Evolutionary conservation across 23 red algal genomes (phyloP).

Genomic region (Chondrus crispus): DNA sequence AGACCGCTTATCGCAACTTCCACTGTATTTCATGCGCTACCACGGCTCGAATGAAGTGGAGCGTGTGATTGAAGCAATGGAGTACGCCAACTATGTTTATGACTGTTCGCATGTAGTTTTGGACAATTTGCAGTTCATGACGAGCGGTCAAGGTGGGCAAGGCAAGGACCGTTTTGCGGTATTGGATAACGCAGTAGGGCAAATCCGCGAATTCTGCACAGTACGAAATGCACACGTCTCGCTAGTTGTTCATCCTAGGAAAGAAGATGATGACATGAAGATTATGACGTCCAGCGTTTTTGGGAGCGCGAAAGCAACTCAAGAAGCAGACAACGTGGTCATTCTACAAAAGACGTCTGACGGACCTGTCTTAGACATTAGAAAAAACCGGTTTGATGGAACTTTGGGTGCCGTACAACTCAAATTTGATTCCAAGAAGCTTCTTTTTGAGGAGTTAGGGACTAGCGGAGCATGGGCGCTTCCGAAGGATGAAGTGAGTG

Average conservation of each 20-base stretch:
- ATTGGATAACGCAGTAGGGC: slow-evolving; percentile 75
- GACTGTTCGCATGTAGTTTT: slow-evolving; percentile 82
- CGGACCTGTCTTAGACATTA: slow-evolving; percentile 54
- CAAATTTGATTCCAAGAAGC: slow-evolving; percentile 41
- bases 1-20: slow-evolving; percentile 70
- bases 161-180: slow-evolving; percentile 61
- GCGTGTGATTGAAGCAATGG: slow-evolving; percentile 85
- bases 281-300: slow-evolving; percentile 70
- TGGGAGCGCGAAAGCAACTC: slow-evolving; percentile 78
- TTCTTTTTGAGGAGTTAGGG: slow-evolving; percentile 10
- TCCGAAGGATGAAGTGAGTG: not conserved
- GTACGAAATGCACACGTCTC: slow-evolving; percentile 77
- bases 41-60: slow-evolving; percentile 70
- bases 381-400: slow-evolving; percentile 84
- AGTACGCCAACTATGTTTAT: slow-evolving; percentile 83
- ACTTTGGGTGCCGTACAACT: slow-evolving; percentile 41
- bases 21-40: slow-evolving; percentile 89
- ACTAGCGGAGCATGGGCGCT: not conserved
- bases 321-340: slow-evolving; percentile 93
- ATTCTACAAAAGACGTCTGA: slow-evolving; percentile 49
- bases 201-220: slow-evolving; percentile 73
- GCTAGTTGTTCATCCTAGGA: slow-evolving; percentile 75
- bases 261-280: slow-evolving; percentile 62
- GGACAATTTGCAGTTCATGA: slow-evolving; percentile 96
- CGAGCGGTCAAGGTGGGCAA: not conserved